Conservation (phyloP, 2,329 filamentous ascomycete species). For the Dryadomyces sulphureus region DNA sequence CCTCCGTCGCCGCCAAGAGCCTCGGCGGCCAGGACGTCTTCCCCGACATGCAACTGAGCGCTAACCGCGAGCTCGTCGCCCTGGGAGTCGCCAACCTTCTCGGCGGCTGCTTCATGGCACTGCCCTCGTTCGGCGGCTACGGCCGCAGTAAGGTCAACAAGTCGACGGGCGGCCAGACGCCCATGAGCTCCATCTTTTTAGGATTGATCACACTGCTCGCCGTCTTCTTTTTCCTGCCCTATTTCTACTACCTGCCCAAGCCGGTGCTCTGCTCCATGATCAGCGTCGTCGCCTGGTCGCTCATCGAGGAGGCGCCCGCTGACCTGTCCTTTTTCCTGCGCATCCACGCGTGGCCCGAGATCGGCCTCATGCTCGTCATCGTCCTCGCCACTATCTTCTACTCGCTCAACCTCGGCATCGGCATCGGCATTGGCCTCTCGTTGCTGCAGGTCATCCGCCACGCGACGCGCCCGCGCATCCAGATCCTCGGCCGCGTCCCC, state of each 20-base stretch:
- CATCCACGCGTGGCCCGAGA: constrained; percentile 74
- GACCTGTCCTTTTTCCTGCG: constrained; percentile 81
- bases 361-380: constrained; percentile 78
- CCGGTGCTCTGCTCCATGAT: constrained; percentile 89
- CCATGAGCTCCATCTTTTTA: constrained; percentile 83
- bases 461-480: constrained; percentile 81
- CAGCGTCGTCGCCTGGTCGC: constrained; percentile 82
- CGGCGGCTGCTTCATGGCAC: constrained; percentile 78
- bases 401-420: constrained; percentile 85
- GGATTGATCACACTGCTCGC: constrained; percentile 70
- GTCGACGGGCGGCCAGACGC: constrained; percentile 79
- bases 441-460: constrained; percentile 81
- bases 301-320: constrained; percentile 89
- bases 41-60: constrained; percentile 66
- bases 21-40: constrained; percentile 58
- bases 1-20: constrained; percentile 87
- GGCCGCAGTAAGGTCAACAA: constrained; percentile 91
- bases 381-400: constrained; percentile 89
- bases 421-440: constrained; percentile 82
- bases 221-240: constrained; percentile 70
- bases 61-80: constrained; percentile 87
- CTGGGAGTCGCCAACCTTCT: constrained; percentile 83
- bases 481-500: constrained; percentile 82
- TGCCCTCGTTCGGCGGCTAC: constrained; percentile 92
- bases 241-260: constrained; percentile 95